Conservation (phyloP, 2,329 filamentous ascomycete genomes). For the Penicillium concentricum region DNA sequence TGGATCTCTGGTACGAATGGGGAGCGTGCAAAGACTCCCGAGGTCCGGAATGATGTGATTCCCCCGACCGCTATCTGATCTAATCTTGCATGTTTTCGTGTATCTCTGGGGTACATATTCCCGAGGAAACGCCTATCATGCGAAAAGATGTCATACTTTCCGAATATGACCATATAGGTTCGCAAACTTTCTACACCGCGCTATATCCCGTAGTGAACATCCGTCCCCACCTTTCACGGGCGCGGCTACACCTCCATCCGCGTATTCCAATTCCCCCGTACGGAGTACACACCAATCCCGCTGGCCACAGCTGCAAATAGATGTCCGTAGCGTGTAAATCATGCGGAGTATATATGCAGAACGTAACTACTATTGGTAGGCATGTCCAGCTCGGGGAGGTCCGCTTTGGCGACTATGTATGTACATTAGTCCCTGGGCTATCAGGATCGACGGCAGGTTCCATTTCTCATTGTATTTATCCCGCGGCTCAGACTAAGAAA, state of each 20-base stretch:
- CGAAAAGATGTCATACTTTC: neutral
- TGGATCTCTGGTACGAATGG: slow-evolving; percentile 7
- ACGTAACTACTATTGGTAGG: neutral
- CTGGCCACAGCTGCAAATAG: neutral
- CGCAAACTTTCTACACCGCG: neutral
- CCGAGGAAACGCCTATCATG: neutral
- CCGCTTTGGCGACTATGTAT: neutral
- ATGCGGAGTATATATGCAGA: neutral
- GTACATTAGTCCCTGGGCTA: slow-evolving; percentile 1
- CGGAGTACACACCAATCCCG: no score
- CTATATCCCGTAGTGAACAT: slow-evolving; percentile 4
- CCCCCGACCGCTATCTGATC: neutral
- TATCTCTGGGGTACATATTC: neutral
- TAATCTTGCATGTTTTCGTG: neutral
- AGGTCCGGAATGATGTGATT: neutral
- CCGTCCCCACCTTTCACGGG: no score
- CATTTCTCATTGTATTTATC: slow-evolving; percentile 10
- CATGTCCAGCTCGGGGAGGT: neutral
- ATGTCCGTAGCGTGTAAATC: neutral
- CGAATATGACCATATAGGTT: neutral
- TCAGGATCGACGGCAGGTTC: slow-evolving; percentile 15
- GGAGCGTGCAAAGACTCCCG: neutral
- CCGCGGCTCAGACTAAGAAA: slow-evolving; percentile 16
- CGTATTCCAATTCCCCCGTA: no score
- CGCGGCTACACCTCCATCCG: no score